These are phyloP conservation scores for Abelmoschus esculentus DNA, from an alignment of 345 rosid species.

Conservation along the genomic window DNA sequence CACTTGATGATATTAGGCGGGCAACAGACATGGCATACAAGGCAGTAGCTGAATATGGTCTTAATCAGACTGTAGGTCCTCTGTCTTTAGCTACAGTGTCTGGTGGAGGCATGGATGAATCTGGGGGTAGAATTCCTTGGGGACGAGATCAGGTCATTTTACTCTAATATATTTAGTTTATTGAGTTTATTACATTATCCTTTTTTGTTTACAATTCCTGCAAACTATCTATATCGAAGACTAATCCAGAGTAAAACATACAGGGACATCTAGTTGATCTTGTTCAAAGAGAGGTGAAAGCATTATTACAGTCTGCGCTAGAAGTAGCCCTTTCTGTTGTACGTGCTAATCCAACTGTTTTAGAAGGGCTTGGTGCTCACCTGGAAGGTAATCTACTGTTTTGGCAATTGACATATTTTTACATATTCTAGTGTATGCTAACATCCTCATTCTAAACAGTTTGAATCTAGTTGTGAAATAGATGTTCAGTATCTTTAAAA, in stretches of 20 bases:
- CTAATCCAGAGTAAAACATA: slow-evolving; percentile 17
- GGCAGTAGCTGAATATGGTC: slow-evolving; percentile 98
- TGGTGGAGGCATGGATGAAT: slow-evolving; percentile 80
- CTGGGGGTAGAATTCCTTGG: slow-evolving; percentile 59
- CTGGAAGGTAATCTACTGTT: slow-evolving; percentile 61
- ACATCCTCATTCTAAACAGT: background rate
- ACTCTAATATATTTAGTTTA: slow-evolving; percentile 1
- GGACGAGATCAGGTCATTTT: slow-evolving; percentile 79
- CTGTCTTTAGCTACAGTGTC: slow-evolving; percentile 77
- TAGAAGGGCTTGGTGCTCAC: slow-evolving; percentile 92
- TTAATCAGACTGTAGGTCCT: slow-evolving; percentile 76
- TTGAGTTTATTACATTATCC: background rate
- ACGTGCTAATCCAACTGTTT: slow-evolving; percentile 76
- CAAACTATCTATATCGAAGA: background rate
- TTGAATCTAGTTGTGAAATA: background rate
- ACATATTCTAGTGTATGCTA: background rate
- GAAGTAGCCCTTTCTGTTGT: slow-evolving; percentile 69
- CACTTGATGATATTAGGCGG: slow-evolving; percentile 88
- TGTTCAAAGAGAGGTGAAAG: slow-evolving; percentile 81
- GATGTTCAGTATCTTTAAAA: background rate
- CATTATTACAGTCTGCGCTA: slow-evolving; percentile 68
- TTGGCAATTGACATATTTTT: background rate
- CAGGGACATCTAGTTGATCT: slow-evolving; percentile 90
- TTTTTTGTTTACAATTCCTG: background rate
- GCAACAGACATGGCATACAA: slow-evolving; percentile 98